These are phyloP conservation scores for Moniliophthora roreri DNA, from an alignment of 1,284 basidiomycete species.

Conservation along the genomic window DNA sequence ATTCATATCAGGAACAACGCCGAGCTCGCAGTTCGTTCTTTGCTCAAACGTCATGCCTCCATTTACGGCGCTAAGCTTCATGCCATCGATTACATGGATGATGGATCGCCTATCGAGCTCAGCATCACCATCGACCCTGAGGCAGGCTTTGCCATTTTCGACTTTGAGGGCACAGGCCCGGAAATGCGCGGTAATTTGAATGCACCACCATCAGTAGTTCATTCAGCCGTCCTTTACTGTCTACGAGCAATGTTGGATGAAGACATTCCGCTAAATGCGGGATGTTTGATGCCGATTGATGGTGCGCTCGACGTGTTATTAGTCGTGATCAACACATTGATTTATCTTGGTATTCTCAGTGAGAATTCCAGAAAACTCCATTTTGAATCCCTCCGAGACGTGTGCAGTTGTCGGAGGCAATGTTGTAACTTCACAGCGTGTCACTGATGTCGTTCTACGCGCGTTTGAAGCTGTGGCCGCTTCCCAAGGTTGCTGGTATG, in stretches of 20 bases:
- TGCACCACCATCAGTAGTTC: conserved; percentile 85
- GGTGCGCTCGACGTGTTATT: conserved; percentile 41
- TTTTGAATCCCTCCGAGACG: conserved; percentile 81
- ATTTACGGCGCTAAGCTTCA: no score
- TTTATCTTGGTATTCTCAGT: conserved; percentile 44
- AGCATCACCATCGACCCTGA: conserved; percentile 49
- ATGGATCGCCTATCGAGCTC: conserved; percentile 72
- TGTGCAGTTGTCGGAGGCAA: conserved; percentile 95
- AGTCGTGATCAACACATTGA: conserved; percentile 5
- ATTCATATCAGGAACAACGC: conserved; percentile 88
- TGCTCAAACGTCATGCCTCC: conserved; percentile 69
- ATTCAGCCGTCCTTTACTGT: conserved; percentile 94
- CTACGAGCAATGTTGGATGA: conserved; percentile 90
- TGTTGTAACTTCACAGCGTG: conserved; percentile 89
- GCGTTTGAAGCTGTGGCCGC: conserved; percentile 94
- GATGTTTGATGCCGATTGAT: conserved; percentile 81
- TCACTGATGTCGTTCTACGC: conserved; percentile 93
- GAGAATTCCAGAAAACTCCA: conserved; percentile 76
- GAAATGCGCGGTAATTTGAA: conserved; percentile 93
- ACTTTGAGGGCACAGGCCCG: conserved; percentile 89
- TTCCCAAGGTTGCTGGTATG: conserved; percentile 76
- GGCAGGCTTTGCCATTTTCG: conserved; percentile 79
- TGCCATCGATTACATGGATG: conserved; percentile 83
- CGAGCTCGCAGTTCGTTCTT: conserved; percentile 83
- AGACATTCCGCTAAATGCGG: conserved; percentile 94